Conservation (phyloP, 257 asterid genomes). For the Solanum dulcamara region DNA sequence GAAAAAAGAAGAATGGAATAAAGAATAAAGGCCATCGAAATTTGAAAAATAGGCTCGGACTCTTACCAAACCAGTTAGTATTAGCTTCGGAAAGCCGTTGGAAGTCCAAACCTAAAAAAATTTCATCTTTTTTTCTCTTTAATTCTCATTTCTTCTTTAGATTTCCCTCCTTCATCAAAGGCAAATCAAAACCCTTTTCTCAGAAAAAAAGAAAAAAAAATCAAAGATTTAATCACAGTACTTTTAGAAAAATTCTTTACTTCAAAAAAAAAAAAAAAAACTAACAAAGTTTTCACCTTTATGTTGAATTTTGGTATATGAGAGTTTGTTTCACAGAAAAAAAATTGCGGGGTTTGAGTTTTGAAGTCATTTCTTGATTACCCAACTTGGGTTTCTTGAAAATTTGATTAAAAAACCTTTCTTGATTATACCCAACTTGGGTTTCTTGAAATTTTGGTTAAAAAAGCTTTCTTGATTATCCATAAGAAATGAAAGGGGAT, state of each 20-base stretch:
- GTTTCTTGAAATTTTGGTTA: neutral
- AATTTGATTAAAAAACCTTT: neutral
- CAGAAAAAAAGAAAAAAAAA: neutral
- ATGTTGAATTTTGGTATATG: neutral
- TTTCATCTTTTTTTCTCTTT: neutral
- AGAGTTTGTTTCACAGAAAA: neutral
- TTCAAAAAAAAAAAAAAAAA: neutral
- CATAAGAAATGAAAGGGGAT: conserved; percentile 44
- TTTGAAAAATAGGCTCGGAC: conserved; percentile 8
- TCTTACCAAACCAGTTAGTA: neutral
- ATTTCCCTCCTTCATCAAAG: neutral
- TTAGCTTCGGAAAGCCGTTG: conserved; percentile 36
- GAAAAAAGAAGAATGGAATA: neutral
- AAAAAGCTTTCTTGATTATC: neutral
- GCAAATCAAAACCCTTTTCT: neutral
- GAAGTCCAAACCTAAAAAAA: conserved; percentile 8
- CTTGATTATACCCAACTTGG: neutral
- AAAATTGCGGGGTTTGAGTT: neutral
- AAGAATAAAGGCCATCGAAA: neutral
- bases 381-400: neutral
- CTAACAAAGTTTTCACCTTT: neutral
- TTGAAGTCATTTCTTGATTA: neutral
- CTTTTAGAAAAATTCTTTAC: neutral
- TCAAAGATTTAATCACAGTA: neutral
- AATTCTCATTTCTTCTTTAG: neutral